Base-by-base conservation (phyloP, 305 asterid species). In the Petunia hybrid region DNA sequence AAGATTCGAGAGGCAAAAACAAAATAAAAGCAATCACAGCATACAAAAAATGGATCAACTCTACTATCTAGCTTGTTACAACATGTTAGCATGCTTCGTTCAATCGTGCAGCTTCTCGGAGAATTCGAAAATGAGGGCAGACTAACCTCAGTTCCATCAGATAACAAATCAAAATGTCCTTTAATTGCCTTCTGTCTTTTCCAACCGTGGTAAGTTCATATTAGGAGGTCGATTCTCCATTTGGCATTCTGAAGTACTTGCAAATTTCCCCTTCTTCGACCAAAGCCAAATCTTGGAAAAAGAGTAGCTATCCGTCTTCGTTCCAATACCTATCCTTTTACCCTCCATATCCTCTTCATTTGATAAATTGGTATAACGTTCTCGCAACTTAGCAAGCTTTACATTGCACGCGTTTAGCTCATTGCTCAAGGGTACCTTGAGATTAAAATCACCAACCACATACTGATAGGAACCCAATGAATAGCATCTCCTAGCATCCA, bases 211-310 rank as follows among this genome's bases (percentile, higher is more conserved):
- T 57, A 89, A 89, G 78, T 85, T 91, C 81, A 82, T 73, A 67
- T 84, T 82, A 56, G 95, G 82, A 36, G 90, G 84, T 6, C 51
- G 80, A 75, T 88, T 80, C 70, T 83, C 91, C 77, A 65, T 62
- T 7, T 84, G 91, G n/a, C 62, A 53, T 61, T 86, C 85, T 0
- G 94, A 86, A 22, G 97, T 89, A 81, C 91, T 92, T 10, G 91
- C 95, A 61, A 88, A 91, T 71, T 87, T 95, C 2, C 94, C 92
- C 85, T 94, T 95, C 83, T 91, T 91, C 1, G 98, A 88, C 99
- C 99, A 95, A 70, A 94, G 85, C 99, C 99, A 95, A 86, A 95
- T 94, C 96, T 95, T 95, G 83, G 99, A 95, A 82, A 94, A 92
- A 4, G 99, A 95, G 59, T 91, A 95, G 89, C 99, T 95, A 87